Base-by-base conservation (phyloP, 345 rosid genomes). In the Turnera subulata region DNA sequence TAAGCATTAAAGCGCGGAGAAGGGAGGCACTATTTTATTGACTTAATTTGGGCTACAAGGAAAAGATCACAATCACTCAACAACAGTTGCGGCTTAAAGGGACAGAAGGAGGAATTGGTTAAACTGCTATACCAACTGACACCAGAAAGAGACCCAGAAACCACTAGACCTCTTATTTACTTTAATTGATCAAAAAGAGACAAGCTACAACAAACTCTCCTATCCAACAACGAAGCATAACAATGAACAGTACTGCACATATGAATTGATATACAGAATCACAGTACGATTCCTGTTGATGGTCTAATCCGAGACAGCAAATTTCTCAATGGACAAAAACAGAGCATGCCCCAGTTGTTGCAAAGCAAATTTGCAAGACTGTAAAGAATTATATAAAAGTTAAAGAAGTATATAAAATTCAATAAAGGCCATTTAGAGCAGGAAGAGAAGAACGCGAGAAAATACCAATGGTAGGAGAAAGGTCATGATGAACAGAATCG, bases 401-500 rank as follows among this genome's bases (percentile, higher is more conserved):
- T 21, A 14, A 49, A 2, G 15, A 21, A 33, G 1, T 11, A 35
- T 11, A 17, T 8, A 17, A 22, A 19, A 20, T 17, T 21, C 20
- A 55, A 21, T 2, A 39, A 21, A 37, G n/a, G n/a, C n/a, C 21
- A n/a, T 25, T 37, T 14, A 40, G 13, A 24, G 38, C 42, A 14
- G 33, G 14, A 45, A 23, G 6, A 37, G 13, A 26, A 46, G 35
- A 9, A 29, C 24, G 6, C 25, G 5, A 55, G 33, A 43, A 49
- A 44, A 18, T 82, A 93, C 99, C 97, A 18, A 89, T 68, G 46
- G 99, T 93, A 22, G 99, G 97, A 50, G 97, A 82, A 58, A 81
- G 91, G 60, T 93, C 82, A 47, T 78, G 82, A 58, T 78, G 83
- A 58, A 81, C 72, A 72, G 73, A 71, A 46, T 78, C 72, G 56